Conservation (phyloP, 2,329 filamentous ascomycete species). For the Pyrenophora graminea region DNA sequence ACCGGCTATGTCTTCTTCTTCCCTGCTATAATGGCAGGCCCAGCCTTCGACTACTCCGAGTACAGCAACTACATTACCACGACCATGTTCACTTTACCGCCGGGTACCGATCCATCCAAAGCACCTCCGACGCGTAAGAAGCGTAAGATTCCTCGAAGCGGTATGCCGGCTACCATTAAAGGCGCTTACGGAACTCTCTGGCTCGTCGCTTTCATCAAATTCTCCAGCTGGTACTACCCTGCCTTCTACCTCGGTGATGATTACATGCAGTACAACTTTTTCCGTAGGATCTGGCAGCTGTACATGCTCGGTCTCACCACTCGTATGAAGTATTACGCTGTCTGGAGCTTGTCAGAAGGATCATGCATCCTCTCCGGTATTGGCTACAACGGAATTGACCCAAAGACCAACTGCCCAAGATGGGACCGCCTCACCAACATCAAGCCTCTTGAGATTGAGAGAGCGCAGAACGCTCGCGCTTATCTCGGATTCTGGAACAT, state of each 20-base stretch:
- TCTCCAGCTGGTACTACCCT: constrained; percentile 69
- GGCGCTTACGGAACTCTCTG: constrained; percentile 73
- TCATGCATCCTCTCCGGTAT: constrained; percentile 92
- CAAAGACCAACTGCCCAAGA: constrained; percentile 78
- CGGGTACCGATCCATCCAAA: constrained; percentile 80
- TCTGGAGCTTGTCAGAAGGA: constrained; percentile 91
- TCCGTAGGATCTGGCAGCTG: constrained; percentile 75
- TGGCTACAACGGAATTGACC: constrained; percentile 91
- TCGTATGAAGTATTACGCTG: constrained; percentile 93
- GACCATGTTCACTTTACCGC: constrained; percentile 87
- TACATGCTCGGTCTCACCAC: constrained; percentile 83
- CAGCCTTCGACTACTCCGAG: constrained; percentile 92
- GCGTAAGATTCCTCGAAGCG: constrained; percentile 89
- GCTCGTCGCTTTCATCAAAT: constrained; percentile 76
- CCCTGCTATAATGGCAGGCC: constrained; percentile 84
- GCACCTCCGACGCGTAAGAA: constrained; percentile 85
- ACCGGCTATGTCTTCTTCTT: constrained; percentile 94
- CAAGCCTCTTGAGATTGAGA: constrained; percentile 80
- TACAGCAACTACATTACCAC: constrained; percentile 93
- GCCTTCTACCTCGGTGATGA: constrained; percentile 66
- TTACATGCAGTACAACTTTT: constrained; percentile 70
- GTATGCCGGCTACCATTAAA: constrained; percentile 80
- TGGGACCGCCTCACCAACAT: constrained; percentile 94
- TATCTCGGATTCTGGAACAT: constrained; percentile 97
- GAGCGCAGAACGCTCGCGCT: constrained; percentile 88